These are phyloP conservation scores for Pythium folliculosum DNA, from an alignment of 352 stramenopile genomes.

Conservation along the genomic window DNA sequence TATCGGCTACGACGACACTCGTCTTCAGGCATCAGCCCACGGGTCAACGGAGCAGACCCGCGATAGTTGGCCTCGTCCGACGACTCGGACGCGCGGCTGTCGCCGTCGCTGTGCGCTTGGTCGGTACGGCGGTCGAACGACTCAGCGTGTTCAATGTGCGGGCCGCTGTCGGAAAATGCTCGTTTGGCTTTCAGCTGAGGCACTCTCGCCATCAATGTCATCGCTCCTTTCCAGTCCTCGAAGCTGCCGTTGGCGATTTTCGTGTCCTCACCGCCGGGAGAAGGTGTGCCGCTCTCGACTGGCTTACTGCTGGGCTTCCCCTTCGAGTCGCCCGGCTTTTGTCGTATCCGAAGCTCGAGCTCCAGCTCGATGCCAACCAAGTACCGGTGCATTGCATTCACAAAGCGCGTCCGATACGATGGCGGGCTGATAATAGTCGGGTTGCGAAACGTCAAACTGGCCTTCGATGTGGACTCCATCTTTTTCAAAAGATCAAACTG, in stretches of 20 bases:
- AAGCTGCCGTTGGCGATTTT: too few species aligned
- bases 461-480: constrained; percentile 89
- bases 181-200: constrained; percentile 10
- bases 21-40: constrained; percentile 24
- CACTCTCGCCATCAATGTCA: constrained; percentile 1
- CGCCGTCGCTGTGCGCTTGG: constrained; percentile 32
- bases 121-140: constrained; percentile 18
- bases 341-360: constrained; percentile 69
- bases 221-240: too few species aligned
- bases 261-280: not conserved
- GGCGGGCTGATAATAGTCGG: constrained; percentile 84
- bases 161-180: constrained; percentile 17
- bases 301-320: constrained; percentile 3
- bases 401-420: constrained; percentile 77
- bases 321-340: constrained; percentile 29
- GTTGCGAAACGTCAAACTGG: constrained; percentile 78
- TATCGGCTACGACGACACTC: constrained; percentile 23
- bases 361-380: constrained; percentile 80
- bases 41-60: constrained; percentile 17
- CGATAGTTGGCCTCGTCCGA: constrained; percentile 28
- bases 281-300: not conserved
- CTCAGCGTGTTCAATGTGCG: not conserved
- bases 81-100: constrained; percentile 25
- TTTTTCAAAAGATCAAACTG: constrained; percentile 91
- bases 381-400: constrained; percentile 84